Evolutionary conservation across 192 early-diverging fungal species (phyloP).

Genomic region (Funneliformis mosseae): DNA sequence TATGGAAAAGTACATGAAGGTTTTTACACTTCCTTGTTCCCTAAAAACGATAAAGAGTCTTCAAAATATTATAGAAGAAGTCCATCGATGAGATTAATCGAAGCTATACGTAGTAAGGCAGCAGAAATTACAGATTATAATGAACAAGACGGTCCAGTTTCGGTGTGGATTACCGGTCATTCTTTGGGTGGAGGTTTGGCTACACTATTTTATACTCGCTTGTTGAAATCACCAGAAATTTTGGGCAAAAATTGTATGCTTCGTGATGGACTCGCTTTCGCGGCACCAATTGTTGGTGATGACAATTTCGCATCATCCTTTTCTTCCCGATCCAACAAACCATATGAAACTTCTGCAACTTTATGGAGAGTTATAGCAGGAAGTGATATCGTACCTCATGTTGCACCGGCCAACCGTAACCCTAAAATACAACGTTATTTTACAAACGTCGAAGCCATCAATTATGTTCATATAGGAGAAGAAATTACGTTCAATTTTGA

Average conservation of each 20-base stretch:
- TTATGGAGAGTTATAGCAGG: conserved; percentile 52
- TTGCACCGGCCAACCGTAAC: conserved; percentile 45
- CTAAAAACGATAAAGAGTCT: conserved; percentile 28
- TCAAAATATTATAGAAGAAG: conserved; percentile 30
- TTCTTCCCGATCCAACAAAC: conserved; percentile 34
- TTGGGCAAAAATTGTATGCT: neutral
- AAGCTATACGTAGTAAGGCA: conserved; percentile 34
- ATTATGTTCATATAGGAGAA: conserved; percentile 15
- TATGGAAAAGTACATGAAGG: conserved; percentile 56
- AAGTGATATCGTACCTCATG: conserved; percentile 45
- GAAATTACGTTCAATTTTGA: neutral
- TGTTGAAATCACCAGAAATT: conserved; percentile 38
- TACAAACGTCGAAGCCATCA: neutral
- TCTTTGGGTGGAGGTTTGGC: conserved; percentile 54
- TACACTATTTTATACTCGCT: conserved; percentile 41
- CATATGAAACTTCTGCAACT: conserved; percentile 31
- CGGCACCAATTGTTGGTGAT: conserved; percentile 48
- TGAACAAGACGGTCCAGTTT: conserved; percentile 52
- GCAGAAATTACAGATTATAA: conserved; percentile 49
- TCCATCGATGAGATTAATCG: conserved; percentile 51
- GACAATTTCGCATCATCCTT: conserved; percentile 48
- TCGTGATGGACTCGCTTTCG: conserved; percentile 26
- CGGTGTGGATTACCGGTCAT: conserved; percentile 55
- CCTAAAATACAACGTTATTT: conserved; percentile 23
- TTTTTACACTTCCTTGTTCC: conserved; percentile 56